Evolutionary conservation across 2,329 filamentous ascomycete species (phyloP), one percentile per base, ranked within the genome.

Genomic region (Acrocalymma vagum): DNA sequence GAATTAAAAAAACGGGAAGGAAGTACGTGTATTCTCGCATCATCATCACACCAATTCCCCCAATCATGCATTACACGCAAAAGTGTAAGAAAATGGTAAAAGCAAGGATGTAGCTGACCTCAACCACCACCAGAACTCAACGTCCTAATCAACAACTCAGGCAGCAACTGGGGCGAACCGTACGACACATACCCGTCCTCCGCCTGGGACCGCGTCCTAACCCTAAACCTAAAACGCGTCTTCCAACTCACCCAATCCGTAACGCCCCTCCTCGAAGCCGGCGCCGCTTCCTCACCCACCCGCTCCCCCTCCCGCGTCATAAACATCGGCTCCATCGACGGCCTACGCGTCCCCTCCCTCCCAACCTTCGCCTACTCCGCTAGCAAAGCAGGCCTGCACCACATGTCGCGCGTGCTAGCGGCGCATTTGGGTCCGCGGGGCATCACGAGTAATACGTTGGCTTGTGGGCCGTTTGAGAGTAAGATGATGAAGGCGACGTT

Each of bases 401-500:
- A 88, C 53, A 67, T 88, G 38, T 84, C 77, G 22, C 75, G 83
- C 39, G 84, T 88, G 61, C 69, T 88, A 9, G 83, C 85, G 0
- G 72, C 75, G 24, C 85, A 84, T 56, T 68, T 87, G 22, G 84
- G 84, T 0, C 79, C 78, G 41, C 59, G 79, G 28, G 75, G 80
- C 37, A 78, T 87, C 44, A 87, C 84, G 17, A 79, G 77, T 48
- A 90, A 90, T 62, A 82, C 83, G 3, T 70, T 90, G 40, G 87
- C 87, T 5, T 89, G 86, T 46, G 87, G 87, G 3, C 86, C 86
- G 3, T 87, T 87, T 46, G 76, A 84, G 51, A 85, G 84, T 13
- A 86, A 84, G 59, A 87, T 88, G 79, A 89, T 88, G 86, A 85
- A 84, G 25, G 78, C 81, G 2, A 88, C 86, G 70, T 78, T 86